Conservation (phyloP, 768 basidiomycete species). For the Macrocybe gigantea region DNA sequence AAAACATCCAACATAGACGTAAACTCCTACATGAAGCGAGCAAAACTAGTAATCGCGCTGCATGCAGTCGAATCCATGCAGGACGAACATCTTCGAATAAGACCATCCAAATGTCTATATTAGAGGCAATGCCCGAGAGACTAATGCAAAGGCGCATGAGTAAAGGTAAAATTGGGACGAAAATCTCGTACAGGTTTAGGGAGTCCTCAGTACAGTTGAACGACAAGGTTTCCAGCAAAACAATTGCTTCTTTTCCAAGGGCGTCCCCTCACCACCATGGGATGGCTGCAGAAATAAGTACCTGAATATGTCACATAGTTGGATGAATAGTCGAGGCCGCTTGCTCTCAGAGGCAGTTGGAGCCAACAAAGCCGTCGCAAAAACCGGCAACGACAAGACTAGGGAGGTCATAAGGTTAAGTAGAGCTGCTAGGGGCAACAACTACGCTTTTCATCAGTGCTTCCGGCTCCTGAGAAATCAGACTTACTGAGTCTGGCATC, state of each 20-base stretch:
- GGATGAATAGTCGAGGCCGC: slow-evolving; percentile 25
- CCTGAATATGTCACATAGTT: slow-evolving; percentile 36
- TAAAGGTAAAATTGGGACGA: neutral
- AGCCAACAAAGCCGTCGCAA: slow-evolving; percentile 30
- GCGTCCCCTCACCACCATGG: slow-evolving; percentile 17
- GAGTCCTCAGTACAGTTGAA: slow-evolving; percentile 40
- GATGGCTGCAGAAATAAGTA: slow-evolving; percentile 30
- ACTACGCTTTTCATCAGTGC: slow-evolving; percentile 25
- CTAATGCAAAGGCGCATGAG: slow-evolving; percentile 6
- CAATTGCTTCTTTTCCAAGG: slow-evolving; percentile 36
- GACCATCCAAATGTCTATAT: slow-evolving; percentile 34
- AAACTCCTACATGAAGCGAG: slow-evolving; percentile 48
- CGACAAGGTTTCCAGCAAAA: slow-evolving; percentile 49
- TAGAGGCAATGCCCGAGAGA: slow-evolving; percentile 27
- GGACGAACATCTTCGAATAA: slow-evolving; percentile 51
- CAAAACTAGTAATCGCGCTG: slow-evolving; percentile 44
- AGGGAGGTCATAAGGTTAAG: slow-evolving; percentile 48
- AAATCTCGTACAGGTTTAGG: slow-evolving; percentile 28
- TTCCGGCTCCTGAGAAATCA: slow-evolving; percentile 1
- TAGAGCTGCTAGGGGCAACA: slow-evolving; percentile 39
- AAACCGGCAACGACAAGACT: slow-evolving; percentile 41
- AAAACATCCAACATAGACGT: neutral
- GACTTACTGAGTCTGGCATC: slow-evolving; percentile 34
- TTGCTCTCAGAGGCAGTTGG: slow-evolving; percentile 15
- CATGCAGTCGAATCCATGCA: slow-evolving; percentile 40